Evolutionary conservation across 2,329 filamentous ascomycete genomes (phyloP), one percentile per base, ranked within the genome.

Genomic region (Rutstroemia sp.): DNA sequence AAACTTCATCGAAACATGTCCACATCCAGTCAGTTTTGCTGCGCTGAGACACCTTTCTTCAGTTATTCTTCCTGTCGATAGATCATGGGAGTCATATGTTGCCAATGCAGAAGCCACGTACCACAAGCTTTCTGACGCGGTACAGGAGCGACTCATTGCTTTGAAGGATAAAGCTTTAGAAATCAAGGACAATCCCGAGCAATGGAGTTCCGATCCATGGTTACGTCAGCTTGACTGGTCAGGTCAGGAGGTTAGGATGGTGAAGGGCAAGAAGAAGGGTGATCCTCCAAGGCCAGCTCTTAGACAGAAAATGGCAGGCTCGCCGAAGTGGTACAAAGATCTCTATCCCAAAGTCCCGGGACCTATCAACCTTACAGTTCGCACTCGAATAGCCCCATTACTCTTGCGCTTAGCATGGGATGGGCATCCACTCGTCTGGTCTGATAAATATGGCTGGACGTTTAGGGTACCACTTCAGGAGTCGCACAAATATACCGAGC

Each of bases 21-120:
- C 94, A 0, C 95, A 99, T 71, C 94, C 94, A 0, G 94, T 99
- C 66, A 97, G 92, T 72, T 99, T 99, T 67, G 92, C 90, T 2
- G 94, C 94, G 2, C 77, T 99, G 18, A 82, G 94, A 16, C 94
- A 97, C 70, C 79, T 99, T n/a, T 91, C 92, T 0, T 87, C 92
- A 0, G 91, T 96, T 61, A 96, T 97, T 49, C 75, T 99, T 7
- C 94, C 94, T 0, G 88, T 97, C 46, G 84, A 97, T 70, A 82
- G 87, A 65, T 85, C 87, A 0, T 99, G 95, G 95, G 82, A 92
- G 59, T 75, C 82, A 1, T 99, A 99, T 68, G 78, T 97, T 46
- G 75, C 79, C 10, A 92, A 88, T 58, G 87, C 94, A 0, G 94
- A 99, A 69, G 83, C 82, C 0, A 96, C 86, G 0, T 99, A 96